These are phyloP conservation scores for Lepidium didymum DNA, from an alignment of 345 rosid genomes.

Conservation along the genomic window DNA sequence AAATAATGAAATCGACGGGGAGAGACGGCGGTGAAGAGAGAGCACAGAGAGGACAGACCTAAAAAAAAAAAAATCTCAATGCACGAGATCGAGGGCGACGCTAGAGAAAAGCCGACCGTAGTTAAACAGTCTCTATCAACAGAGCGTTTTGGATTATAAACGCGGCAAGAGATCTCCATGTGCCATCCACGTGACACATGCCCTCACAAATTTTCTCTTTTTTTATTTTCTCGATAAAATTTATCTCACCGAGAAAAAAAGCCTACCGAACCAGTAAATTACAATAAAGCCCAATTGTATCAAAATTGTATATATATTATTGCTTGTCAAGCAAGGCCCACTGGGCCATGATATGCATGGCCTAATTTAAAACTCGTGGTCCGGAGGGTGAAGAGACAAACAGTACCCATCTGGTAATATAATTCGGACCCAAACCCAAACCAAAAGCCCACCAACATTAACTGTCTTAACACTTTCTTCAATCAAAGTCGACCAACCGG, in stretches of 20 bases:
- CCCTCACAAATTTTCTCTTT: background rate
- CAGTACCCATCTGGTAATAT: too few relatives aligned
- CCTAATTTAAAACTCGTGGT: background rate
- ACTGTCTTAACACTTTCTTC: too few relatives aligned
- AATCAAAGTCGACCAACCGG: too few relatives aligned
- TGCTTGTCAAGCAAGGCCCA: too few relatives aligned
- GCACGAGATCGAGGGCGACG: slow-evolving; percentile 19
- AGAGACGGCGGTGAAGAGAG: background rate
- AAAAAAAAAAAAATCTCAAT: background rate
- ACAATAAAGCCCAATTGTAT: too few relatives aligned
- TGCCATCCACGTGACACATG: slow-evolving; percentile 29
- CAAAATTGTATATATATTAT: too few relatives aligned
- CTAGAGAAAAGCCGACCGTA: slow-evolving; percentile 16
- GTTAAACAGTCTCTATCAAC: slow-evolving; percentile 13
- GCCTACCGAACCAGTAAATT: too few relatives aligned
- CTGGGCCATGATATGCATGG: too few relatives aligned
- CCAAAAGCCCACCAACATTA: too few relatives aligned
- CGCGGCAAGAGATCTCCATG: slow-evolving; percentile 29
- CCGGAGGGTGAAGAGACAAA: background rate
- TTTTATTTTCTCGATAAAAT: background rate
- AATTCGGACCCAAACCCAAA: too few relatives aligned
- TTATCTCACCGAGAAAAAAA: too few relatives aligned
- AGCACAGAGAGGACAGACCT: slow-evolving; percentile 10
- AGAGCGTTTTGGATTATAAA: slow-evolving; percentile 23
- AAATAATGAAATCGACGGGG: slow-evolving; percentile 3